These are phyloP conservation scores for Colletotrichum higginsianum DNA, from an alignment of 2,329 filamentous ascomycete species.

Conservation along the genomic window DNA sequence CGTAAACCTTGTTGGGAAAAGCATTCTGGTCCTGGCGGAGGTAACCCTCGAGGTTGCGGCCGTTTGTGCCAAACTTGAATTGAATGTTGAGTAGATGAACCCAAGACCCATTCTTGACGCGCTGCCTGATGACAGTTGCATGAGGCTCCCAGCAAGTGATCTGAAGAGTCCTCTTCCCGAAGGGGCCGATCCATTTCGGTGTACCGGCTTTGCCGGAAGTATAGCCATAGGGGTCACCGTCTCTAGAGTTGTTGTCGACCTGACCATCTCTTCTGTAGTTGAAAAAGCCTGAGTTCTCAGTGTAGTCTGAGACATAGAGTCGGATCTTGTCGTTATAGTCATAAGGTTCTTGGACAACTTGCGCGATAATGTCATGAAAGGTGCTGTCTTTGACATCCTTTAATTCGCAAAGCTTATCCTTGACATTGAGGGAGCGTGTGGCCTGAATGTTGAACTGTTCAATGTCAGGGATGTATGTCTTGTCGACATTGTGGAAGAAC, in stretches of 20 bases:
- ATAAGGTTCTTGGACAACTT: constrained; percentile 73
- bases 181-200: constrained; percentile 79
- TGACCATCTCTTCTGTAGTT: constrained; percentile 56
- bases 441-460: constrained; percentile 59
- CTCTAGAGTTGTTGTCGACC: constrained; percentile 50
- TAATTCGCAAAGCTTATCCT: constrained; percentile 75
- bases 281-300: constrained; percentile 76
- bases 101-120: constrained; percentile 73
- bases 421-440: constrained; percentile 59
- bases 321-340: constrained; percentile 64
- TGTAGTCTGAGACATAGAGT: constrained; percentile 88
- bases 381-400: constrained; percentile 69
- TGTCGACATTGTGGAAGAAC: constrained; percentile 62
- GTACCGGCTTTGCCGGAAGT: constrained; percentile 46
- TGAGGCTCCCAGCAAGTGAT: constrained; percentile 81
- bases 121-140: constrained; percentile 67
- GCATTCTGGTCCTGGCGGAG: constrained; percentile 72
- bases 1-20: constrained; percentile 65
- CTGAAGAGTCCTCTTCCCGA: constrained; percentile 79
- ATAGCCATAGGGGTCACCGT: constrained; percentile 73
- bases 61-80: constrained; percentile 70
- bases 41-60: constrained; percentile 77
- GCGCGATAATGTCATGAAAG: constrained; percentile 80
- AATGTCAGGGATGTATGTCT: constrained; percentile 58
- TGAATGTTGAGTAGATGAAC: constrained; percentile 81